These are phyloP conservation scores for Debaryomyces fabryi DNA, from an alignment of 1,139 yeast species.

Conservation along the genomic window DNA sequence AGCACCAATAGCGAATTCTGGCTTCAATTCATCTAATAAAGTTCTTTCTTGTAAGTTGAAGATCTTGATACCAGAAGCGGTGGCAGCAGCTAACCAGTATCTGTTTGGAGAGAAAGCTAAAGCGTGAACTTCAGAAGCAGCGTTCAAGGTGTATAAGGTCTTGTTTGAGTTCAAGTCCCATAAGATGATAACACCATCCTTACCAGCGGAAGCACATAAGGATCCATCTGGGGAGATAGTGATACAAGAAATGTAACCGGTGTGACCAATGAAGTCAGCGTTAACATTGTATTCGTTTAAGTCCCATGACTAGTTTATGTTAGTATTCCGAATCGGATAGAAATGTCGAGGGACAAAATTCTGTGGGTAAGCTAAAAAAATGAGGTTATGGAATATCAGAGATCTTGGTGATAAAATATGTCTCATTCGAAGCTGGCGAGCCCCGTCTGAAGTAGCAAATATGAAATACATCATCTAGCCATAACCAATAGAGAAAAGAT, in stretches of 20 bases:
- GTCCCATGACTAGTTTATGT: slow-evolving; percentile 82
- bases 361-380: neutral
- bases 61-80: slow-evolving; percentile 97
- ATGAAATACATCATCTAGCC: slow-evolving; percentile 65
- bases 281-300: slow-evolving; percentile 80
- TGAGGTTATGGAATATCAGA: slow-evolving; percentile 58
- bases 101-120: slow-evolving; percentile 99
- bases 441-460: slow-evolving; percentile 99
- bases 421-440: slow-evolving; percentile 81
- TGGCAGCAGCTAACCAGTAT: slow-evolving; percentile 99
- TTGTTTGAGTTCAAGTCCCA: slow-evolving; percentile 94
- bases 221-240: slow-evolving; percentile 99
- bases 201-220: slow-evolving; percentile 98
- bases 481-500: slow-evolving; percentile 6
- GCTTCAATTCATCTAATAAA: slow-evolving; percentile 97
- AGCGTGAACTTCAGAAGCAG: slow-evolving; percentile 97
- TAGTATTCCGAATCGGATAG: slow-evolving; percentile 19
- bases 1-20: slow-evolving; percentile 90
- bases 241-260: slow-evolving; percentile 97
- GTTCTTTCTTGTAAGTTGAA: slow-evolving; percentile 96
- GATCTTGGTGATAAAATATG: slow-evolving; percentile 97
- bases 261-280: slow-evolving; percentile 99
- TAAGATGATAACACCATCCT: slow-evolving; percentile 98
- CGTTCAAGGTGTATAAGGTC: slow-evolving; percentile 92
- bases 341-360: slow-evolving; percentile 4